Conservation (phyloP, 2,329 filamentous ascomycete species). For the Trichoderma sp. region DNA sequence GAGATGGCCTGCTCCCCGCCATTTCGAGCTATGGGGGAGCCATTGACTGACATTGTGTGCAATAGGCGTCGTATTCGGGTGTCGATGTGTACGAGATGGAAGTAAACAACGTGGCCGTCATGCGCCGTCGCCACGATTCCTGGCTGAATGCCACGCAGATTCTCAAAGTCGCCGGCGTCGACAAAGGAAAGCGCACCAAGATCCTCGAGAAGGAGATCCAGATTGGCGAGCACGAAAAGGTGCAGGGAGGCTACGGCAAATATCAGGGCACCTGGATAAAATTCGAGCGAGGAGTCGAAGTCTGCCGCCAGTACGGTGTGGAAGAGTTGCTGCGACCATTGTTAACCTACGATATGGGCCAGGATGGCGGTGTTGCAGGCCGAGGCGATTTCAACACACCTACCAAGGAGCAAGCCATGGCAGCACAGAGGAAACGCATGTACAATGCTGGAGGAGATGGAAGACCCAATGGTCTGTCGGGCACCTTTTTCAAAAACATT, state of each 20-base stretch:
- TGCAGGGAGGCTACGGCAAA: conserved; percentile 97
- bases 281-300: conserved; percentile 86
- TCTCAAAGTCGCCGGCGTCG: conserved; percentile 92
- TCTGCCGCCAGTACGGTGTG: conserved; percentile 78
- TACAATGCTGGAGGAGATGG: conserved; percentile 71
- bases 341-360: conserved; percentile 76
- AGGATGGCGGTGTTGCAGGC: conserved; percentile 69
- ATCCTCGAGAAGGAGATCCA: conserved; percentile 97
- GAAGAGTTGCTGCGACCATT: conserved; percentile 73
- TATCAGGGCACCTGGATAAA: conserved; percentile 99
- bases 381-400: conserved; percentile 84
- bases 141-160: conserved; percentile 99
- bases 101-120: conserved; percentile 87
- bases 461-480: conserved; percentile 64
- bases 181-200: conserved; percentile 96
- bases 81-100: conserved; percentile 99
- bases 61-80: conserved; percentile 82
- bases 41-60: conserved; percentile 25
- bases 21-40: not conserved
- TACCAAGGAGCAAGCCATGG: conserved; percentile 98
- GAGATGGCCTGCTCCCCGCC: conserved; percentile 22
- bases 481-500: conserved; percentile 97
- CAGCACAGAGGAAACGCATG: conserved; percentile 85
- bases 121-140: conserved; percentile 91
- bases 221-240: conserved; percentile 95